These are phyloP conservation scores for Pulveroboletus sp. DNA, from an alignment of 768 basidiomycete species.

Conservation along the genomic window DNA sequence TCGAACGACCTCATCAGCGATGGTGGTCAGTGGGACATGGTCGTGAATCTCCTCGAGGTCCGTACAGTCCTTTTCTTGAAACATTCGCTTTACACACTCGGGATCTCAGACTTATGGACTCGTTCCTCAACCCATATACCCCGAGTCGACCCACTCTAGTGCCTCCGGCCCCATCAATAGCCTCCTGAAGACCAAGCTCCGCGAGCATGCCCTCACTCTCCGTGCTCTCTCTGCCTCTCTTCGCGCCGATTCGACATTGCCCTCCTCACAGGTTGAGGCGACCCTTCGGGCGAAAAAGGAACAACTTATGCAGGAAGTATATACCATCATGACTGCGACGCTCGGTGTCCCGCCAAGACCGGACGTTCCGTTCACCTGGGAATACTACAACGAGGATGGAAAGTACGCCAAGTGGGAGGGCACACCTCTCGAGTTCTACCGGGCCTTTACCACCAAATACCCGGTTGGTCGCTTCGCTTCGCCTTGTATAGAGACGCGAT, in stretches of 20 bases:
- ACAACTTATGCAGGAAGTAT: constrained; percentile 78
- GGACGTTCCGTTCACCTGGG: constrained; percentile 73
- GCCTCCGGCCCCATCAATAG: constrained; percentile 67
- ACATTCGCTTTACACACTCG: constrained; percentile 28
- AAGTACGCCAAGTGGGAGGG: constrained; percentile 74
- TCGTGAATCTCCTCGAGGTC: constrained; percentile 59
- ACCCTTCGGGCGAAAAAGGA: constrained; percentile 81
- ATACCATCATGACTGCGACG: constrained; percentile 77
- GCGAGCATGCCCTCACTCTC: constrained; percentile 84
- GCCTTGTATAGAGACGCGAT: background rate
- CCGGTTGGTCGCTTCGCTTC: constrained; percentile 38
- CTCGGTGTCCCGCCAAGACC: constrained; percentile 83
- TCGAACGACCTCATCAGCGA: constrained; percentile 78
- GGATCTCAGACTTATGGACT: constrained; percentile 67
- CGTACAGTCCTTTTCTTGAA: constrained; percentile 2
- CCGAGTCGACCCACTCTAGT: constrained; percentile 82
- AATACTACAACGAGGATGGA: constrained; percentile 79
- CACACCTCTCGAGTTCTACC: constrained; percentile 78
- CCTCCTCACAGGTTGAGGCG: constrained; percentile 43
- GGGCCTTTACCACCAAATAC: constrained; percentile 55
- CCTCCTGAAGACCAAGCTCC: constrained; percentile 84
- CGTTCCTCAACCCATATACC: constrained; percentile 77
- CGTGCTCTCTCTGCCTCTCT: constrained; percentile 59
- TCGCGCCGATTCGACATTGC: constrained; percentile 39
- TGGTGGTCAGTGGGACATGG: constrained; percentile 97